Evolutionary conservation across 495 filamentous ascomycete genomes (phyloP), one percentile per base, ranked within the genome.

Genomic region (Hypoxylon fragiforme): DNA sequence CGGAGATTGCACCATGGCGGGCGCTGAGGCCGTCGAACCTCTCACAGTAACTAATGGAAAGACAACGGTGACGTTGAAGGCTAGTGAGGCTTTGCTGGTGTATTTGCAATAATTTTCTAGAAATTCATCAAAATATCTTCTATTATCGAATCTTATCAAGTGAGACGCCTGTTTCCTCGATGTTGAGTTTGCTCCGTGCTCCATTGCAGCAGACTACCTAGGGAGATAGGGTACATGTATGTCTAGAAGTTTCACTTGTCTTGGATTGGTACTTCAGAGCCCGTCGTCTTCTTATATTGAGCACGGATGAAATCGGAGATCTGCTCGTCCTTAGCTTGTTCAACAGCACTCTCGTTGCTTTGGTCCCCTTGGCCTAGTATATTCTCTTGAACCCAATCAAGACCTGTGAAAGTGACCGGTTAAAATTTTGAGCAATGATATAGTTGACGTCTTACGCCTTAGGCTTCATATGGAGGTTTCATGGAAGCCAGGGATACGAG

Each of bases 261-360:
- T 68, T 81, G 73, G 54, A 87, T 71, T 21, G 83, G 84, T 26
- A 89, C 41, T 19, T 88, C 83, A 11, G 72, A 79, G 41, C 86
- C 86, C 1, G 81, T 82, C 0, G 66, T 66, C 15, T 67, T 73
- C 77, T 85, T 85, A 70, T 85, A 88, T 66, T 83, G 72, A 2
- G 68, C 67, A 14, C 87, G 78, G 51, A 90, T 82, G 67, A 79
- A 74, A 38, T 85, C 76, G 3, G 80, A 79, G 42, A 87, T 85
- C 68, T 81, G 63, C 67, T 87, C 82, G 63, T 90, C 87, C 73
- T 89, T 88, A 59, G 82, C 85, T 64, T 90, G 87, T 68, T 90
- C 87, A 28, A 79, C 66, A 5, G 86, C 86, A 45, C 72, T 80
- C 71, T 90, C 87, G 71, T 89, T 88, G 71, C 76, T 70, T 70